Evolutionary conservation across 768 basidiomycete species (phyloP).

Genomic region (Udeniomyces megalosporus): DNA sequence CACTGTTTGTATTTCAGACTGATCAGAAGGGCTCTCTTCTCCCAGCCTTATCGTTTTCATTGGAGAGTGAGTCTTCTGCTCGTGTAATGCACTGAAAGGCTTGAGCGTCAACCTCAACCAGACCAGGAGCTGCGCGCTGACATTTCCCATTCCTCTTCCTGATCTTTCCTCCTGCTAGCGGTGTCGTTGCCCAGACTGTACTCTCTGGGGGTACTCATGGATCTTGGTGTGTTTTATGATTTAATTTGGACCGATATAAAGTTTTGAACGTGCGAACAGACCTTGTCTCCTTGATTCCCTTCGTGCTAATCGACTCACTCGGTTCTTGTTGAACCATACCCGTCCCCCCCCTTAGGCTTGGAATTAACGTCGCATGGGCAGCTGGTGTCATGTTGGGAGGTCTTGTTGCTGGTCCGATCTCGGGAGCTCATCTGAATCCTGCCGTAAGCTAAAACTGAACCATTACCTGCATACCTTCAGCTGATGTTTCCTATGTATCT

Average conservation of each 20-base stretch:
- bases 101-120: too few species aligned
- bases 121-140: not conserved
- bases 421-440: constrained; percentile 14
- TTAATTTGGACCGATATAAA: too few species aligned
- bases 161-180: not conserved
- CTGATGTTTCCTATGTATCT: not conserved
- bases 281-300: too few species aligned
- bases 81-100: too few species aligned
- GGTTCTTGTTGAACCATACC: not conserved
- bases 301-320: not conserved
- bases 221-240: too few species aligned
- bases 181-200: constrained; percentile 7
- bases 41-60: constrained; percentile 1
- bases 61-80: constrained; percentile 1
- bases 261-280: too few species aligned
- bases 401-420: constrained; percentile 6
- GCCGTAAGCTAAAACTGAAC: not conserved
- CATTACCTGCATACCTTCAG: not conserved
- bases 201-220: constrained; percentile 2
- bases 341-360: constrained; percentile 5
- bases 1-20: not conserved
- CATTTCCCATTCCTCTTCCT: not conserved
- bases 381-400: constrained; percentile 11
- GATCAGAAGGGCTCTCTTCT: too few species aligned
- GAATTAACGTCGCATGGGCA: constrained; percentile 16